These are phyloP conservation scores for Fusarium sp. DNA, from an alignment of 2,329 filamentous ascomycete species.

Conservation along the genomic window DNA sequence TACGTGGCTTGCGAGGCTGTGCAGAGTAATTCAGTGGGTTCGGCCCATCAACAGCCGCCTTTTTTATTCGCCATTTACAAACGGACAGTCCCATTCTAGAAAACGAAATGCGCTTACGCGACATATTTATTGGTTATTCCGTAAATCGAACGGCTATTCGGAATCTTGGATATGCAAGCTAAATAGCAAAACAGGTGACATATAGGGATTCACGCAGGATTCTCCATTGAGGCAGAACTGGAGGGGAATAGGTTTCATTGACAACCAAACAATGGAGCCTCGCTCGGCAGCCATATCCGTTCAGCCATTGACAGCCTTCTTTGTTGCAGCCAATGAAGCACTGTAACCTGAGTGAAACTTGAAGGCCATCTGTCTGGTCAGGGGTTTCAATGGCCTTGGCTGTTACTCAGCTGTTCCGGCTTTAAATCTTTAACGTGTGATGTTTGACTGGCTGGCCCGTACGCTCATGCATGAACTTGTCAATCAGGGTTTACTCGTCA, in stretches of 20 bases:
- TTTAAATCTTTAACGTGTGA: neutral
- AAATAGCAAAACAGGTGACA: neutral
- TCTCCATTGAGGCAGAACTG: neutral
- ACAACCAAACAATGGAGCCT: neutral
- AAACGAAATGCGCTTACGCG: neutral
- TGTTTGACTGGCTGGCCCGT: neutral
- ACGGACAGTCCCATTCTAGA: neutral
- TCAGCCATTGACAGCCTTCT: neutral
- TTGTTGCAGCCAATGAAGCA: neutral
- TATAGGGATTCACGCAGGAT: neutral
- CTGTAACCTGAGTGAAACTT: conserved; percentile 9
- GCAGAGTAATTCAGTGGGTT: conserved; percentile 13
- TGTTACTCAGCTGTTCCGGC: neutral
- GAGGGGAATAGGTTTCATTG: neutral
- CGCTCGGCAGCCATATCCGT: neutral
- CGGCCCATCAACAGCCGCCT: neutral
- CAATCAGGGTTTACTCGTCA: neutral
- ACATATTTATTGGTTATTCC: conserved; percentile 18
- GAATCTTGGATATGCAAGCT: neutral
- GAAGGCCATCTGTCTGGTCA: neutral
- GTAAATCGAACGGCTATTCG: conserved; percentile 1
- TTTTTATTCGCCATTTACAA: neutral
- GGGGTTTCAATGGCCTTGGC: neutral
- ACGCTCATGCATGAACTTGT: neutral
- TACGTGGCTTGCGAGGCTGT: conserved; percentile 40